These are phyloP conservation scores for Arthrinium phaeospermum DNA, from an alignment of 2,329 filamentous ascomycete species.

Conservation along the genomic window DNA sequence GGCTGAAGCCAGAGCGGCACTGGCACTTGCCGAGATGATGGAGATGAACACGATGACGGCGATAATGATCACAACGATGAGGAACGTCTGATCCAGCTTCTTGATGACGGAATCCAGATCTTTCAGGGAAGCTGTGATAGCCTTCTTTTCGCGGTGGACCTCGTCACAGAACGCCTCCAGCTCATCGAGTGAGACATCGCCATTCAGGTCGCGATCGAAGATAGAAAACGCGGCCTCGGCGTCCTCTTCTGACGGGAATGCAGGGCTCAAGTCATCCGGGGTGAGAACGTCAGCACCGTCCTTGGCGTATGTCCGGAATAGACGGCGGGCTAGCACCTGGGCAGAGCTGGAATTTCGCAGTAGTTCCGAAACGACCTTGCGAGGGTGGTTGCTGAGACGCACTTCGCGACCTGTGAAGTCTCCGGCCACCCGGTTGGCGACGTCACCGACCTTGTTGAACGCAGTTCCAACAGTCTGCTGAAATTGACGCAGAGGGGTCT, in stretches of 20 bases:
- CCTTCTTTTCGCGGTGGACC: conserved; percentile 92
- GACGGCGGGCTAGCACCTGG: conserved; percentile 82
- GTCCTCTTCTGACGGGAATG: conserved; percentile 84
- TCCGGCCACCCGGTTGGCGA: conserved; percentile 66
- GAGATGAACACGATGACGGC: conserved; percentile 86
- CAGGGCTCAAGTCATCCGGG: conserved; percentile 76
- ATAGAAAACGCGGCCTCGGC: conserved; percentile 87
- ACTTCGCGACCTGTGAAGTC: conserved; percentile 85
- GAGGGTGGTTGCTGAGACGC: conserved; percentile 73
- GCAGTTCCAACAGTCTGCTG: conserved; percentile 77
- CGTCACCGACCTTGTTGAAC: conserved; percentile 80
- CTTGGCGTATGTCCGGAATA: conserved; percentile 86
- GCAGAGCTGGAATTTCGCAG: conserved; percentile 74
- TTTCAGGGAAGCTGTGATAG: conserved; percentile 92
- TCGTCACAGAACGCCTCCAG: conserved; percentile 92
- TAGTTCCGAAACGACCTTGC: conserved; percentile 82
- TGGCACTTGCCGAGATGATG: conserved; percentile 88
- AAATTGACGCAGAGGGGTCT: conserved; percentile 77
- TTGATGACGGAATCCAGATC: conserved; percentile 92
- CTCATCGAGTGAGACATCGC: conserved; percentile 94
- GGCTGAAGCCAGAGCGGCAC: conserved; percentile 86
- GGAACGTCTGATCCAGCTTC: conserved; percentile 87
- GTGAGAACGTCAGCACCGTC: conserved; percentile 77
- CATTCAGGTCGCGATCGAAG: conserved; percentile 96
- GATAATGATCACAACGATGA: conserved; percentile 84